Evolutionary conservation across 257 asterid genomes (phyloP), one percentile per base, ranked within the genome.

Genomic region (Rauvolfia tetraphylla): DNA sequence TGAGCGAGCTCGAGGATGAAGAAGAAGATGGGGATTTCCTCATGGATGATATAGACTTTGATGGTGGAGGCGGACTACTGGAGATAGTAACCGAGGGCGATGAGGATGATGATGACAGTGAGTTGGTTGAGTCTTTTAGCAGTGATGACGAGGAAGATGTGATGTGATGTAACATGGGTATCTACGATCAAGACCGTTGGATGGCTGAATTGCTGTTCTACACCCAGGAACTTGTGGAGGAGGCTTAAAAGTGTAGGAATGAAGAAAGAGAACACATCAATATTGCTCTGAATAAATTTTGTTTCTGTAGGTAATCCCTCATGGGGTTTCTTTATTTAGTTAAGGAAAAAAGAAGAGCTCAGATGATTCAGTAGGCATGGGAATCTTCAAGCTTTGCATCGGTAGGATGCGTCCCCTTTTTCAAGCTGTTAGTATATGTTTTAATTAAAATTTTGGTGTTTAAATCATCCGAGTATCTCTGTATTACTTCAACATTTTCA

Each of bases 11-110:
- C 39, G 97, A 86, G 0, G 98, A 90, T 34, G 99, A 92, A 1
- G 98, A 94, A 11, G 98, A 90, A 44, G 98, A 91, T 39, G 93
- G 86, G 31, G 98, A 91, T 75, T 95, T 91, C 80, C 70, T 87
- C 34, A 81, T 92, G 82, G 96, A 88, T 3, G 97, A 75, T 56
- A 71, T 84, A 23, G 96, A 86, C 62, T 86, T 87, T 5, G 93
- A 84, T 14, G 94, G 79, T 62, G 84, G 83, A 12, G 89, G 76
- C 61, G 98, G 95, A 74, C 70, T 93, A 48, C 67, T 92, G 78
- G 98, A 89, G 87, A 86, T 95, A 6, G 84, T 88, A 51, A 78
- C 89, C 0, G 98, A 90, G 54, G 95, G 90, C 14, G 95, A 90
- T 1, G 98, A 87, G 56, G 98, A 86, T 1, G 97, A 89, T 46